phyloP scores from a whole-genome alignment of 768 basidiomycete genomes.

The Clathrus columnatus region DNA sequence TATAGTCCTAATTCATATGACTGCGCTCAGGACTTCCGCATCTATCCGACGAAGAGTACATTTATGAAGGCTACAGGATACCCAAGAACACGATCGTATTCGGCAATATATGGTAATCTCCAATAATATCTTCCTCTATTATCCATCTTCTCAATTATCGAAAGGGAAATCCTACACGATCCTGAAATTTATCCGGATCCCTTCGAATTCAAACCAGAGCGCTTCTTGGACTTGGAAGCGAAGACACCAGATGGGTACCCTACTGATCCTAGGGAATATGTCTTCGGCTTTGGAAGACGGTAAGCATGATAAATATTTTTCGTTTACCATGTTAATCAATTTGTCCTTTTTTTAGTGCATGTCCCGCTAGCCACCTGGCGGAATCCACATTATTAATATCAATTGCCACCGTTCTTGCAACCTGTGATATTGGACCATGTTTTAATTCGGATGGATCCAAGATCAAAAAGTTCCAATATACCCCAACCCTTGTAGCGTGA shows the following conservation, averaged over 20 bases:
- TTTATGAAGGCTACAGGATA: too few species aligned
- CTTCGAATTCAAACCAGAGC: slow-evolving; percentile 28
- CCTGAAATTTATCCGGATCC: too few species aligned
- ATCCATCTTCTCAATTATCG: not conserved
- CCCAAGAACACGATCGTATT: too few species aligned
- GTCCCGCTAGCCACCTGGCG: slow-evolving; percentile 11
- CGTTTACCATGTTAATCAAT: not conserved
- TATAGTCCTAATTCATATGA: not conserved
- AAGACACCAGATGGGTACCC: slow-evolving; percentile 16
- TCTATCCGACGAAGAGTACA: slow-evolving; percentile 22
- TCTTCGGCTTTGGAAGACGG: slow-evolving; percentile 26
- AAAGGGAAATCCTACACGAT: slow-evolving; percentile 28
- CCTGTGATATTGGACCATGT: slow-evolving; percentile 8
- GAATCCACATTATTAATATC: slow-evolving; percentile 9
- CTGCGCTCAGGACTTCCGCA: slow-evolving; percentile 18
- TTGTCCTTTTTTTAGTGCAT: slow-evolving; percentile 2
- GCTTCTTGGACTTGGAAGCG: slow-evolving; percentile 20
- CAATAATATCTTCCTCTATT: not conserved
- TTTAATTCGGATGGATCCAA: not conserved
- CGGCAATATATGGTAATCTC: too few species aligned
- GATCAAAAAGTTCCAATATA: too few species aligned
- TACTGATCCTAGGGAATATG: not conserved
- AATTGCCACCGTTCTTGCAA: slow-evolving; percentile 10
- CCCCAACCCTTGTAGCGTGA: too few species aligned
- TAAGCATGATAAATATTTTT: not conserved